Evolutionary conservation across 257 asterid genomes (phyloP).

Genomic region (Solanum rostratum): DNA sequence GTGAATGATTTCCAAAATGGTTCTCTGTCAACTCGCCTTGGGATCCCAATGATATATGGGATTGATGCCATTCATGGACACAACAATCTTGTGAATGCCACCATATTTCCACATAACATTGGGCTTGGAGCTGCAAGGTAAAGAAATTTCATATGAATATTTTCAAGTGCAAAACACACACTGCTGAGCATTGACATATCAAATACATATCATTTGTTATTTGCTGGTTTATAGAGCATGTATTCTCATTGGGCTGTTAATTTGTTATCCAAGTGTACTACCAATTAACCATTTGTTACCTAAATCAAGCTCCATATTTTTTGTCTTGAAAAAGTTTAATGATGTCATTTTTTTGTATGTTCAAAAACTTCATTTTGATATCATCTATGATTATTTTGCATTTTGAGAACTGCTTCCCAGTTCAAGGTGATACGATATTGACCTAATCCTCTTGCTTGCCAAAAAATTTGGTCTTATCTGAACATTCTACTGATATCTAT

Average conservation of each 20-base stretch:
- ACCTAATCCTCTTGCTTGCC: not conserved
- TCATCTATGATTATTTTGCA: not conserved
- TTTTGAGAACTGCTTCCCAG: not conserved
- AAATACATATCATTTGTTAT: not conserved
- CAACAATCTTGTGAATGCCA: constrained; percentile 71
- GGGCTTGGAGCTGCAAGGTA: constrained; percentile 91
- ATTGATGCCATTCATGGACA: constrained; percentile 87
- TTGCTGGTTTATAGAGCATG: not conserved
- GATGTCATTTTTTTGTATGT: not conserved
- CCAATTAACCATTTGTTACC: not conserved
- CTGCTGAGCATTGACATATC: not conserved
- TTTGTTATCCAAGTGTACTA: not conserved
- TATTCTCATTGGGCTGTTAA: not conserved
- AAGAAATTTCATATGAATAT: constrained; percentile 3
- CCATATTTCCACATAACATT: constrained; percentile 80
- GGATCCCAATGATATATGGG: constrained; percentile 86
- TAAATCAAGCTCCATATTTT: not conserved
- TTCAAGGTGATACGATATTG: not conserved
- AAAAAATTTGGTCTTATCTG: not conserved
- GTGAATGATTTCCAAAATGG: constrained; percentile 67
- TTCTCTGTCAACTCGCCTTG: constrained; percentile 65
- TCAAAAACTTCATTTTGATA: not conserved
- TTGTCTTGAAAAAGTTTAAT: not conserved
- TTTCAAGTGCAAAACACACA: not conserved
- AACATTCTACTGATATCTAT: not conserved